A percentile compares a stretch with the other conserved stretches of the same genome.
These are phyloP conservation scores for Delitschia confertaspora DNA, from an alignment of 495 filamentous ascomycete species.

Conservation along the genomic window DNA sequence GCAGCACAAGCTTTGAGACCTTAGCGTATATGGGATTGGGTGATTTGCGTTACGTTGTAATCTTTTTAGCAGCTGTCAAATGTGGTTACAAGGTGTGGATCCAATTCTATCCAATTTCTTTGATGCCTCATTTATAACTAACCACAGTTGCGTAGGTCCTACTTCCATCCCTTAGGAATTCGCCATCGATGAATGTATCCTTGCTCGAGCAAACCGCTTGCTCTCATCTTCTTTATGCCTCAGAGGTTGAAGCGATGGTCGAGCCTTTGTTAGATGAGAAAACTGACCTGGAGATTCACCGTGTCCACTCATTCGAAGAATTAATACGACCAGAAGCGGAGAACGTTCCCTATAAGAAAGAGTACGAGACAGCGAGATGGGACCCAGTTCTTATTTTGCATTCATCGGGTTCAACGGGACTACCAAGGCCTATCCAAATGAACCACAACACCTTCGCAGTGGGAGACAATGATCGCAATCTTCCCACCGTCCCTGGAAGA, in stretches of 20 bases:
- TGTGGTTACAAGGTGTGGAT: too few relatives aligned
- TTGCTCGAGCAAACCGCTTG: conserved; percentile 3
- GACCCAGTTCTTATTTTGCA: conserved; percentile 31
- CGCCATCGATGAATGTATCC: not conserved
- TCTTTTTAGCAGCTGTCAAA: too few relatives aligned
- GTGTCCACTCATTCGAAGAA: not conserved
- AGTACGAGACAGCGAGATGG: conserved; percentile 26
- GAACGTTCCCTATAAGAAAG: conserved; percentile 19
- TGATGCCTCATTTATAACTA: too few relatives aligned
- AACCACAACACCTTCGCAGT: not conserved
- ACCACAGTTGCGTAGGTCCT: too few relatives aligned
- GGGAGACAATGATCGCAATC: conserved; percentile 6
- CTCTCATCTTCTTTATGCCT: not conserved
- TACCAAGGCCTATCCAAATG: conserved; percentile 25
- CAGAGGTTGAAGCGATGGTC: not conserved
- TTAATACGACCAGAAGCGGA: conserved; percentile 4
- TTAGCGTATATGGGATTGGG: too few relatives aligned
- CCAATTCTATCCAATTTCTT: too few relatives aligned
- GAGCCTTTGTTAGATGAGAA: not conserved
- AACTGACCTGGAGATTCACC: not conserved
- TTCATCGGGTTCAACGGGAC: conserved; percentile 30
- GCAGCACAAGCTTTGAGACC: too few relatives aligned
- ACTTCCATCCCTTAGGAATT: too few relatives aligned
- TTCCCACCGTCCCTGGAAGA: not conserved
- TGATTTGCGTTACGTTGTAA: too few relatives aligned